Conservation (phyloP, 768 basidiomycete genomes). For the Sistotremastrum suecicum region DNA sequence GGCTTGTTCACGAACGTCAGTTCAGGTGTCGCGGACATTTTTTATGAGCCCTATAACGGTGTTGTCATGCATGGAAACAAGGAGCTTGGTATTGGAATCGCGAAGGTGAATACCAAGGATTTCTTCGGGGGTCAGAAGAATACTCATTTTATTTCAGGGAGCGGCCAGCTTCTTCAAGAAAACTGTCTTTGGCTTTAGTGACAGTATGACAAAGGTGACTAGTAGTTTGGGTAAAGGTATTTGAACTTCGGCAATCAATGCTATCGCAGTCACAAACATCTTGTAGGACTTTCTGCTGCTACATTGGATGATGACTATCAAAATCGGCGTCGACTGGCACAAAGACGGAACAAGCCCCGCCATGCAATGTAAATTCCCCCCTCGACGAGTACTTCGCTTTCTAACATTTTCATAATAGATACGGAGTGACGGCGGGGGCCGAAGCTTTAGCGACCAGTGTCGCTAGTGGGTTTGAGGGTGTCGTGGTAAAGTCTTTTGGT, state of each 20-base stretch:
- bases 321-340: constrained; percentile 71
- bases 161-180: constrained; percentile 98
- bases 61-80: constrained; percentile 93
- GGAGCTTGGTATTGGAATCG: constrained; percentile 87
- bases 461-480: constrained; percentile 91
- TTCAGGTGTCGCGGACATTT: constrained; percentile 94
- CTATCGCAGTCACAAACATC: not conserved
- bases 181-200: constrained; percentile 91
- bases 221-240: constrained; percentile 92
- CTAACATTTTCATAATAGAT: constrained; percentile 30
- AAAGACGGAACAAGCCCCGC: constrained; percentile 85
- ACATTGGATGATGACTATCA: constrained; percentile 97
- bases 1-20: constrained; percentile 97
- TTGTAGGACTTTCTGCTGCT: constrained; percentile 79
- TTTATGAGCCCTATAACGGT: constrained; percentile 96
- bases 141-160: constrained; percentile 38
- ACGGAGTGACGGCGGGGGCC: constrained; percentile 91
- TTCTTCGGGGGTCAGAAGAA: not conserved
- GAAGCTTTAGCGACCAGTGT: constrained; percentile 90
- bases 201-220: constrained; percentile 96
- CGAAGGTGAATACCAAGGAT: constrained; percentile 43
- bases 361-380: constrained; percentile 67
- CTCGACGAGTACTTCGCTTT: not conserved
- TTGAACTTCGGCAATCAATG: not conserved
- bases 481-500: constrained; percentile 40